Evolutionary conservation across 2,329 filamentous ascomycete genomes (phyloP).

Genomic region (Malbranchea zuffiana): DNA sequence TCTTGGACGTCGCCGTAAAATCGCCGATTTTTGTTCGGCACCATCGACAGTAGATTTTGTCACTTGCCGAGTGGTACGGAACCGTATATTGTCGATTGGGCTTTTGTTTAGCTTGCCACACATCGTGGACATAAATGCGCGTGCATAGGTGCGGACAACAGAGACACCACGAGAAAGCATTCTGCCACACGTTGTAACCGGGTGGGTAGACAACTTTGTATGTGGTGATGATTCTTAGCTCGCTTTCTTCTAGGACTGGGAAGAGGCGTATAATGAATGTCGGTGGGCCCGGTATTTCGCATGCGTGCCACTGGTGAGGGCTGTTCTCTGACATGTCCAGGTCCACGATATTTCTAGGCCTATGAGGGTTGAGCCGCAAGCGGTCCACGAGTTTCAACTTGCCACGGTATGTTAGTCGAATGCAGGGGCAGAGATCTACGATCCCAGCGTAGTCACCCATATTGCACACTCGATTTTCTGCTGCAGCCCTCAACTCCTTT

Average conservation of each 20-base stretch:
- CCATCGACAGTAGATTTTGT: background rate
- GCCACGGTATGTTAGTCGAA: background rate
- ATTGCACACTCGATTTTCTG: background rate
- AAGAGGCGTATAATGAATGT: background rate
- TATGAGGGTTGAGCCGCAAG: background rate
- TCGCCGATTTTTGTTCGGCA: background rate
- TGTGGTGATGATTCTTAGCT: background rate
- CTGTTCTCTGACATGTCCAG: background rate
- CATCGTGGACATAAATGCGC: background rate
- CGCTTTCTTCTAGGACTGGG: background rate
- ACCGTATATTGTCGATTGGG: background rate
- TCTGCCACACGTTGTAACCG: background rate
- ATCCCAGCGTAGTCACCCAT: background rate
- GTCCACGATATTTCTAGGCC: background rate
- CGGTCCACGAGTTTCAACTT: background rate
- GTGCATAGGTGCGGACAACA: background rate
- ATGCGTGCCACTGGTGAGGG: background rate
- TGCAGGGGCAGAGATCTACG: background rate
- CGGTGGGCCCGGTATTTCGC: background rate
- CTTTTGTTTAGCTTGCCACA: background rate
- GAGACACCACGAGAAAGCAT: background rate
- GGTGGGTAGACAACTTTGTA: background rate
- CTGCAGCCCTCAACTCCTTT: background rate
- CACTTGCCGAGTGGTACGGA: background rate
- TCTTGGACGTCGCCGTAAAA: background rate